A percentile compares a stretch with the other conserved stretches of the same genome.
Conservation (phyloP, 2,329 filamentous ascomycete genomes). For the Knufia fluminis region DNA sequence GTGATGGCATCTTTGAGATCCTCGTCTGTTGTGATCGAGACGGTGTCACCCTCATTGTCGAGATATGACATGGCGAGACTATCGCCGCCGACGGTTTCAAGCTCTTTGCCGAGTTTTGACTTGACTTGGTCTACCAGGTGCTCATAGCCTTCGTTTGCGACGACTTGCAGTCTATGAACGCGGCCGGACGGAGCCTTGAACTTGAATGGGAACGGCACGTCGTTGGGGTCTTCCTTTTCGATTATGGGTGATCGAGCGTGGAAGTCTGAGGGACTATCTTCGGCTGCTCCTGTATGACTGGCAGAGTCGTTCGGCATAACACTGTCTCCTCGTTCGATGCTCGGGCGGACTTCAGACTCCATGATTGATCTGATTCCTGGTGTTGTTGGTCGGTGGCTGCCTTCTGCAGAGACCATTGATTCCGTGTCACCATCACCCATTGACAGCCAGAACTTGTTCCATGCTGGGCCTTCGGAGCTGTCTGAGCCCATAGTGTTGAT, state of each 20-base stretch:
- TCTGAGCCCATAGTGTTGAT: conserved; percentile 83
- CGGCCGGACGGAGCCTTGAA: conserved; percentile 96
- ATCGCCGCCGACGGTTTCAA: conserved; percentile 72
- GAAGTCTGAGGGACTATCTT: conserved; percentile 62
- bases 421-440: conserved; percentile 81
- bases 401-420: conserved; percentile 89
- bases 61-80: conserved; percentile 93
- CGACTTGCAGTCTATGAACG: conserved; percentile 82
- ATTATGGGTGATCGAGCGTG: conserved; percentile 42
- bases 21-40: conserved; percentile 92
- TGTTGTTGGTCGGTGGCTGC: conserved; percentile 62
- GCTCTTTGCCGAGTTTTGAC: conserved; percentile 74
- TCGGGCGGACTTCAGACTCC: conserved; percentile 63
- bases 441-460: conserved; percentile 99
- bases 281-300: conserved; percentile 64
- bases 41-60: conserved; percentile 92
- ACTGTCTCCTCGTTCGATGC: conserved; percentile 65
- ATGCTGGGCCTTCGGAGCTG: conserved; percentile 88
- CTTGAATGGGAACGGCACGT: conserved; percentile 89
- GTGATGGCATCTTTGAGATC: conserved; percentile 85
- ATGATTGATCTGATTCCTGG: conserved; percentile 65
- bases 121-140: conserved; percentile 69
- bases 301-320: conserved; percentile 90
- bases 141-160: conserved; percentile 68
- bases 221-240: conserved; percentile 45